Evolutionary conservation across 139 green algal genomes (phyloP).

Genomic region (Tetraselmis chui): DNA sequence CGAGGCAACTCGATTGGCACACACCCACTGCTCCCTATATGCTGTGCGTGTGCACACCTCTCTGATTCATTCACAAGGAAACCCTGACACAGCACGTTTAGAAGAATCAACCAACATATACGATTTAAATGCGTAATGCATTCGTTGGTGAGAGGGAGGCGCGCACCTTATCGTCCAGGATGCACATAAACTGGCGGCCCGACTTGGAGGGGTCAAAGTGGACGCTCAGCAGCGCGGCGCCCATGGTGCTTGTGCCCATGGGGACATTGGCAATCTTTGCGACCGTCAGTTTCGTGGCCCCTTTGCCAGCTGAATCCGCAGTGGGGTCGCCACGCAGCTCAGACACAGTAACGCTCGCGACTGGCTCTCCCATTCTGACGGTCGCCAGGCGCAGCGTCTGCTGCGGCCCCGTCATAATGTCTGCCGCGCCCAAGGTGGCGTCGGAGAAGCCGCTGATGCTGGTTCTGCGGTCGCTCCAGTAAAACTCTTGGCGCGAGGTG

Average conservation of each 20-base stretch:
- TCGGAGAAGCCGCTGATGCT: not conserved
- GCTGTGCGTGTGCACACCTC: too few species aligned
- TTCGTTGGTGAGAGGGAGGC: too few species aligned
- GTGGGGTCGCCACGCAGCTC: not conserved
- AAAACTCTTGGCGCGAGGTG: not conserved
- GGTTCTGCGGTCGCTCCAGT: not conserved
- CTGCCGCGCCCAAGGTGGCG: not conserved
- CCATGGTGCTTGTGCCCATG: not conserved
- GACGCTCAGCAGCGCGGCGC: not conserved
- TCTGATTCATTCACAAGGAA: too few species aligned
- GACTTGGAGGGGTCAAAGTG: not conserved
- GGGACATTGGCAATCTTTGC: not conserved
- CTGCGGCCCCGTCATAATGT: not conserved
- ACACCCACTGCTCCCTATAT: too few species aligned
- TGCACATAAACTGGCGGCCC: not conserved
- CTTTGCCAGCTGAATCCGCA: not conserved
- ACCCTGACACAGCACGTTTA: too few species aligned
- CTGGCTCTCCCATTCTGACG: not conserved
- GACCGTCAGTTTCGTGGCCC: not conserved
- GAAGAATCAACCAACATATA: too few species aligned
- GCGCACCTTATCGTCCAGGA: not conserved
- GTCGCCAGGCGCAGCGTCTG: not conserved
- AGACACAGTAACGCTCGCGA: not conserved
- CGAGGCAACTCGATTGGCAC: too few species aligned
- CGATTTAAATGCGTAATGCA: too few species aligned